Conservation (phyloP, 2,329 filamentous ascomycete species). For the Monosporascus sp. region DNA sequence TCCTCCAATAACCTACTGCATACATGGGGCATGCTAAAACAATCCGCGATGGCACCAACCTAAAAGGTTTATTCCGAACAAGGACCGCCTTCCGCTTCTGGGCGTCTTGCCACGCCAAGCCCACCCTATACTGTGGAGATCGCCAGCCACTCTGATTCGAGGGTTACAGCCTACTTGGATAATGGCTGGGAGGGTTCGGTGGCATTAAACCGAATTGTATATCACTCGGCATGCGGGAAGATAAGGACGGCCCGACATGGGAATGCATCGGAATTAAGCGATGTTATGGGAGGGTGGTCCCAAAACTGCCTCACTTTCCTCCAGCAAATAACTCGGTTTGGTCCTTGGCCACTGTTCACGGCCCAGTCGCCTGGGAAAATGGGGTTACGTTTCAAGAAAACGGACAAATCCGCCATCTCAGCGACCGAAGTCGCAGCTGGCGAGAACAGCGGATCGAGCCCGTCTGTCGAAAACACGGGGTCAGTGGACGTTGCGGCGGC, state of each 20-base stretch:
- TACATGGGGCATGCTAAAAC: not conserved
- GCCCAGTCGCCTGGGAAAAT: not conserved
- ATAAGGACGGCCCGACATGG: not conserved
- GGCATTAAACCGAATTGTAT: not conserved
- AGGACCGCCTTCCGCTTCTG: not conserved
- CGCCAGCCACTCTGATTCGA: not conserved
- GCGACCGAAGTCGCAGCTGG: not conserved
- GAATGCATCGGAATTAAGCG: not conserved
- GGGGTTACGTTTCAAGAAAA: not conserved
- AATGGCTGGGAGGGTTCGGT: not conserved
- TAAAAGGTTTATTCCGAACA: not conserved
- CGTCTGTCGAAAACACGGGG: not conserved
- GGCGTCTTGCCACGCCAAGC: not conserved
- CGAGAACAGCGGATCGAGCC: not conserved
- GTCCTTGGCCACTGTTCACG: not conserved
- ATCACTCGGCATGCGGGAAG: not conserved
- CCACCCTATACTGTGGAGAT: not conserved
- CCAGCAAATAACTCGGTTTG: too few relatives aligned
- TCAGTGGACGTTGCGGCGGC: constrained; percentile 15
- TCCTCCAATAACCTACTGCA: not conserved
- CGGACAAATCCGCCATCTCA: not conserved
- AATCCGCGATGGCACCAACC: not conserved
- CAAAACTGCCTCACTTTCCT: too few relatives aligned
- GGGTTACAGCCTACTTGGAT: not conserved
- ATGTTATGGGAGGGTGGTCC: not conserved